Percentiles rank a stretch among this genome's conserved stretches.
phyloP scores from a whole-genome alignment of 2,329 filamentous ascomycete genomes.

The Fusarium agapanthi region DNA sequence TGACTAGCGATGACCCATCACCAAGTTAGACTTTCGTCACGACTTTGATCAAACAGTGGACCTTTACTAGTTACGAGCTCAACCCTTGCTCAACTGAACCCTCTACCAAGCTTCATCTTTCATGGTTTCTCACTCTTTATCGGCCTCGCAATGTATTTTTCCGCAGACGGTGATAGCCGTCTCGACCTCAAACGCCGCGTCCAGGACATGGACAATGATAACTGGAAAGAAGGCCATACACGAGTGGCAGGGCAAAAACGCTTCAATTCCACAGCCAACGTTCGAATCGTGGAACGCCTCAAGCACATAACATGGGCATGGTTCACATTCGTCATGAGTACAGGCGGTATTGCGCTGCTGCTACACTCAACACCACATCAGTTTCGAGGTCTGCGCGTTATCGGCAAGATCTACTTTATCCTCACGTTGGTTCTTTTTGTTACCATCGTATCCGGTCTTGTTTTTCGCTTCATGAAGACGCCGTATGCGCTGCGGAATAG shows the following conservation, averaged over 20 bases:
- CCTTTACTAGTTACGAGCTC: neutral
- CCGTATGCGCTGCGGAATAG: conserved; percentile 63
- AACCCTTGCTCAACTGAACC: neutral
- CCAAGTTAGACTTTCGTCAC: neutral
- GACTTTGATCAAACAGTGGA: conserved; percentile 7
- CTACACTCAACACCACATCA: conserved; percentile 51
- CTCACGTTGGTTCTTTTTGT: conserved; percentile 60
- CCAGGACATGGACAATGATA: conserved; percentile 35
- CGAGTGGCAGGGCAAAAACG: conserved; percentile 37
- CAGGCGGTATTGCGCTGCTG: conserved; percentile 45
- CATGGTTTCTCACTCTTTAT: neutral
- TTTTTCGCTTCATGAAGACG: conserved; percentile 65
- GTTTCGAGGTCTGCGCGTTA: conserved; percentile 56
- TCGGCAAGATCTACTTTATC: conserved; percentile 59
- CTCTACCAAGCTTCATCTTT: neutral
- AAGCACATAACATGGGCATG: conserved; percentile 45
- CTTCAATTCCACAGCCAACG: conserved; percentile 18
- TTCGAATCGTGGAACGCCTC: conserved; percentile 34
- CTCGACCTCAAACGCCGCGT: conserved; percentile 27
- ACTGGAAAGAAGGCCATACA: conserved; percentile 42
- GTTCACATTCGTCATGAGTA: conserved; percentile 48
- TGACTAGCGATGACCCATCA: conserved; percentile 2
- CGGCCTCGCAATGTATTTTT: conserved; percentile 9
- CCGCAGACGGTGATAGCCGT: neutral
- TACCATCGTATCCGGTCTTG: conserved; percentile 61